These are phyloP conservation scores for Rubus parviflorus DNA, from an alignment of 306 rosid genomes.

Conservation along the genomic window DNA sequence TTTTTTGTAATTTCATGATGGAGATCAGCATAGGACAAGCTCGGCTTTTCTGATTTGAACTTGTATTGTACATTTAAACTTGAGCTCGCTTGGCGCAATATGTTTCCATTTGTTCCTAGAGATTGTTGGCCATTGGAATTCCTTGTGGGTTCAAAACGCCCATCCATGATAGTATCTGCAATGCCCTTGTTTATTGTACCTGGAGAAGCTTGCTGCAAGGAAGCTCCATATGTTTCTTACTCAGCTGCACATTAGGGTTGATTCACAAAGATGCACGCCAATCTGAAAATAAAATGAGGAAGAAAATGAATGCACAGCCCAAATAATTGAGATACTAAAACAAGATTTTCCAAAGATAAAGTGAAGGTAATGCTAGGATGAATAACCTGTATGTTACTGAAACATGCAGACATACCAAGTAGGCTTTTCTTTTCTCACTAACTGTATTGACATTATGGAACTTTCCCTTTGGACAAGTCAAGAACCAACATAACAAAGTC, in stretches of 20 bases:
- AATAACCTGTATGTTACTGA: neutral
- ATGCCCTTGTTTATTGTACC: constrained; percentile 23
- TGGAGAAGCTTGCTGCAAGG: constrained; percentile 25
- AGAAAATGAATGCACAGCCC: neutral
- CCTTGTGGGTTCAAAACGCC: constrained; percentile 28
- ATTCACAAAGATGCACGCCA: constrained; percentile 20
- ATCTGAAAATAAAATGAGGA: constrained; percentile 7
- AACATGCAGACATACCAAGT: neutral
- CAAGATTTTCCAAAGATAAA: neutral
- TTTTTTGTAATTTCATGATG: constrained; percentile 46
- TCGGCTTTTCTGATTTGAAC: constrained; percentile 42
- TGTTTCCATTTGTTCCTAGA: constrained; percentile 26
- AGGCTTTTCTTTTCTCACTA: neutral
- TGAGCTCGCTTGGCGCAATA: constrained; percentile 27
- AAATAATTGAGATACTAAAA: neutral
- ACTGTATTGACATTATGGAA: neutral
- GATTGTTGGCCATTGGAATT: constrained; percentile 33
- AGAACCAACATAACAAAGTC: neutral
- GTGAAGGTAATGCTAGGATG: constrained; percentile 6
- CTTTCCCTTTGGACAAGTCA: constrained; percentile 1
- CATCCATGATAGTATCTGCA: constrained; percentile 48
- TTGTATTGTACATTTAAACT: constrained; percentile 41
- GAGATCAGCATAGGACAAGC: constrained; percentile 60
- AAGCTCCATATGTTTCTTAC: constrained; percentile 27
- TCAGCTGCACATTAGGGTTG: constrained; percentile 29